phyloP scores from a whole-genome alignment of 192 early-diverging fungal species.

The Jimgerdemannia lactiflua region DNA sequence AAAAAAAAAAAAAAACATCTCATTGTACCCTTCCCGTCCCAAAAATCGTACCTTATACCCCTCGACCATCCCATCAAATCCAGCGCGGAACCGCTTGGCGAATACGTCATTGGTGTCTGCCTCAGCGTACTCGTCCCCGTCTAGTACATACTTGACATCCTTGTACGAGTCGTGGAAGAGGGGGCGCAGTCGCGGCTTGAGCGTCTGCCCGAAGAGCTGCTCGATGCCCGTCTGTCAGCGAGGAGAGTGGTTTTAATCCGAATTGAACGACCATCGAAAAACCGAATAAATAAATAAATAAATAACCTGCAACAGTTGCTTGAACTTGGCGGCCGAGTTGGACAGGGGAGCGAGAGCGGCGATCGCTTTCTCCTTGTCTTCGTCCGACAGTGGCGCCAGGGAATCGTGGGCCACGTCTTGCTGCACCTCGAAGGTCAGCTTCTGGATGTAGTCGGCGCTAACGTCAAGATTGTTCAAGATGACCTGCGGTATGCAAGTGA shows the following conservation, averaged over 20 bases:
- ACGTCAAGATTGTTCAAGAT: conserved; percentile 89
- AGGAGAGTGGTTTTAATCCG: conserved; percentile 1
- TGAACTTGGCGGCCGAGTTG: conserved; percentile 60
- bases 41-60: conserved; percentile 51
- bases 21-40: not conserved
- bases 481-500: conserved; percentile 34
- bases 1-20: conserved; percentile 7
- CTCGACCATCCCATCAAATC: conserved; percentile 57
- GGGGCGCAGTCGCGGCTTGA: conserved; percentile 77
- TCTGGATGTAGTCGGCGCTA: conserved; percentile 74
- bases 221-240: conserved; percentile 55
- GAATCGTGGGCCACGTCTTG: conserved; percentile 37
- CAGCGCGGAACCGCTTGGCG: conserved; percentile 75
- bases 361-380: conserved; percentile 50
- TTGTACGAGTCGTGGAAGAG: conserved; percentile 79
- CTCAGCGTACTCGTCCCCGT: conserved; percentile 90
- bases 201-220: conserved; percentile 72
- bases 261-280: conserved; percentile 10
- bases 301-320: conserved; percentile 58
- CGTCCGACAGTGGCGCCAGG: conserved; percentile 42
- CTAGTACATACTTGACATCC: conserved; percentile 87
- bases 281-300: conserved; percentile 6
- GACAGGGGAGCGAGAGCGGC: conserved; percentile 55
- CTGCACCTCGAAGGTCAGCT: conserved; percentile 66
- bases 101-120: conserved; percentile 78